Conservation (phyloP, 805 yeast genomes). For the Yarrowia sp. region DNA sequence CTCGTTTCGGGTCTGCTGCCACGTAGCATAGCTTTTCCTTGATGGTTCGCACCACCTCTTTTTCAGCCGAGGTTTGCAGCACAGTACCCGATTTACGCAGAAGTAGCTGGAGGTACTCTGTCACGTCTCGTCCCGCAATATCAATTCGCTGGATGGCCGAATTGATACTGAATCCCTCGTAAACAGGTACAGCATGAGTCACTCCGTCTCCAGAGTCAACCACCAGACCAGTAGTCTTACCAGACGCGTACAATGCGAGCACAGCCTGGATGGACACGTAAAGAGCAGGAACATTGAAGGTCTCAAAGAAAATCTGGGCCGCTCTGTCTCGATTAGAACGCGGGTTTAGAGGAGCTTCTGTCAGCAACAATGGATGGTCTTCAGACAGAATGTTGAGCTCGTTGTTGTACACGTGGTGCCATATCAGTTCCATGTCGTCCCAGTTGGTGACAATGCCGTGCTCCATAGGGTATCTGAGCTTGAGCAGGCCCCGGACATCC, state of each 20-base stretch:
- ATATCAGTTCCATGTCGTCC: slow-evolving; percentile 79
- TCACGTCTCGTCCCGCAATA: slow-evolving; percentile 82
- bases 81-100: slow-evolving; percentile 66
- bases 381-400: slow-evolving; percentile 58
- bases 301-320: slow-evolving; percentile 67
- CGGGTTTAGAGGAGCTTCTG: slow-evolving; percentile 88
- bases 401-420: slow-evolving; percentile 64
- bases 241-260: slow-evolving; percentile 78
- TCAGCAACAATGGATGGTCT: slow-evolving; percentile 82
- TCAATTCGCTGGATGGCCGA: slow-evolving; percentile 70
- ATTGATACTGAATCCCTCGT: slow-evolving; percentile 79
- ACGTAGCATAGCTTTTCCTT: slow-evolving; percentile 74
- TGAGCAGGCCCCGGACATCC: slow-evolving; percentile 70
- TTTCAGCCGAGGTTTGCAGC: slow-evolving; percentile 69
- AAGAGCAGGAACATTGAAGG: slow-evolving; percentile 71
- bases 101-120: slow-evolving; percentile 66
- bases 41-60: slow-evolving; percentile 71
- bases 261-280: slow-evolving; percentile 74
- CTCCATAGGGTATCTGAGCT: slow-evolving; percentile 64
- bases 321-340: slow-evolving; percentile 53
- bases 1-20: slow-evolving; percentile 52
- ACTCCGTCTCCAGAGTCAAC: slow-evolving; percentile 94
- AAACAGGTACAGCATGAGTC: slow-evolving; percentile 81
- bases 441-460: slow-evolving; percentile 80
- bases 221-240: slow-evolving; percentile 86